phyloP scores from a whole-genome alignment of 441 rosid genomes.

The Adansonia gregorii region DNA sequence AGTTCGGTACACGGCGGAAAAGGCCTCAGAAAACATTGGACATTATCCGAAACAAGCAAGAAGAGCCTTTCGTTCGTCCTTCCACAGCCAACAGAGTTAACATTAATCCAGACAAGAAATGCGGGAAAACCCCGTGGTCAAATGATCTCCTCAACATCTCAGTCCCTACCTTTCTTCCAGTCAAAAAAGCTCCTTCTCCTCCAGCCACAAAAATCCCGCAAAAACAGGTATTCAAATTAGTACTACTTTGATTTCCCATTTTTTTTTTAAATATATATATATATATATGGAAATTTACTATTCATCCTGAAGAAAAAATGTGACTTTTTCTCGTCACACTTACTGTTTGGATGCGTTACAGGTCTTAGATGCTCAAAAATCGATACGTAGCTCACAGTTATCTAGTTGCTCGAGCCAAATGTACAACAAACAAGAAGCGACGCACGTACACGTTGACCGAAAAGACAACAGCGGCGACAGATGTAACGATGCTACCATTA shows the following conservation, averaged over 20 bases:
- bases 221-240: slow-evolving; percentile 51
- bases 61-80: slow-evolving; percentile 48
- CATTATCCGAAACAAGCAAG: slow-evolving; percentile 52
- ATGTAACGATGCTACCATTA: slow-evolving; percentile 27
- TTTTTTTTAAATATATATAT: slow-evolving; percentile 11
- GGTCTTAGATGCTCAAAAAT: slow-evolving; percentile 48
- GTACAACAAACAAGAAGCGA: slow-evolving; percentile 50
- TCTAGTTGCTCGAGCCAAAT: slow-evolving; percentile 62
- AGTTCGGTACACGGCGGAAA: slow-evolving; percentile 39
- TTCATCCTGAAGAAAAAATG: neutral
- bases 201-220: slow-evolving; percentile 44
- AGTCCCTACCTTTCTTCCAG: slow-evolving; percentile 57
- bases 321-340: slow-evolving; percentile 14
- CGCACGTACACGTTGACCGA: slow-evolving; percentile 33
- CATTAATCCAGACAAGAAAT: slow-evolving; percentile 44
- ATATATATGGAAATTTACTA: neutral
- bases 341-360: slow-evolving; percentile 29
- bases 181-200: slow-evolving; percentile 63
- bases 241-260: slow-evolving; percentile 18
- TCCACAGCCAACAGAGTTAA: slow-evolving; percentile 36
- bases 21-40: slow-evolving; percentile 47
- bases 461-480: slow-evolving; percentile 26
- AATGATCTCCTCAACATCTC: slow-evolving; percentile 46
- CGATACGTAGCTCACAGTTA: slow-evolving; percentile 52
- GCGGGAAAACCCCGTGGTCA: slow-evolving; percentile 49